Conservation (phyloP, 257 asterid species). For the Ophiorrhiza pumila region DNA sequence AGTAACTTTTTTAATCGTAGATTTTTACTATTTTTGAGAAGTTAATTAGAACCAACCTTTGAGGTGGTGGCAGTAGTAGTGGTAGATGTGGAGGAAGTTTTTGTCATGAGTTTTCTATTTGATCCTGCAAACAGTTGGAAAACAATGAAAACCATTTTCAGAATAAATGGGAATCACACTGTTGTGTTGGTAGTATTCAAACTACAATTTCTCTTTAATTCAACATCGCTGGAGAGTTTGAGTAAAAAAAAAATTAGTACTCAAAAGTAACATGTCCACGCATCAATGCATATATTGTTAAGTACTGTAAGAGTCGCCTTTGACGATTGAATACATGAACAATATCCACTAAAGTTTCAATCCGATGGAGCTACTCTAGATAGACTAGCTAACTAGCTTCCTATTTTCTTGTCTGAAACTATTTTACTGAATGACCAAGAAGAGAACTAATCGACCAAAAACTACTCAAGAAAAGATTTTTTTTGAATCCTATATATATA, state of each 20-base stretch:
- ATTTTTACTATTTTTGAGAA: neutral
- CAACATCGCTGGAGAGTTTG: neutral
- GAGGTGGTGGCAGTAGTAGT: conserved; percentile 32
- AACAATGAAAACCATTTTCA: neutral
- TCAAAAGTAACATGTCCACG: neutral
- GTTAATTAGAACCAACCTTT: conserved; percentile 45
- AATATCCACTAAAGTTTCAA: neutral
- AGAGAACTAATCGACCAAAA: conserved; percentile 1
- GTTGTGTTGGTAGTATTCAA: neutral
- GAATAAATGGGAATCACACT: neutral
- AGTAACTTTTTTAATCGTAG: neutral
- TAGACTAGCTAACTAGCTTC: neutral
- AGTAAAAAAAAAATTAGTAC: neutral
- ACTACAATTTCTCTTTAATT: neutral
- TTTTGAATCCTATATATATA: neutral
- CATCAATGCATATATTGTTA: neutral
- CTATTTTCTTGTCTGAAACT: neutral
- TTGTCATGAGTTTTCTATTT: conserved; percentile 49
- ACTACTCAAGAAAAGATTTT: neutral
- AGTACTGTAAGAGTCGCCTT: neutral
- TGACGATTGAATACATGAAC: neutral
- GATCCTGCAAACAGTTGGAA: conserved; percentile 49
- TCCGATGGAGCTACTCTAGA: neutral
- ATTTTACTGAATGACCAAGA: neutral
- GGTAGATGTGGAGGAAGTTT: conserved; percentile 26